Base-by-base conservation (phyloP, 2,329 filamentous ascomycete species). In the Nemania bipapillata region DNA sequence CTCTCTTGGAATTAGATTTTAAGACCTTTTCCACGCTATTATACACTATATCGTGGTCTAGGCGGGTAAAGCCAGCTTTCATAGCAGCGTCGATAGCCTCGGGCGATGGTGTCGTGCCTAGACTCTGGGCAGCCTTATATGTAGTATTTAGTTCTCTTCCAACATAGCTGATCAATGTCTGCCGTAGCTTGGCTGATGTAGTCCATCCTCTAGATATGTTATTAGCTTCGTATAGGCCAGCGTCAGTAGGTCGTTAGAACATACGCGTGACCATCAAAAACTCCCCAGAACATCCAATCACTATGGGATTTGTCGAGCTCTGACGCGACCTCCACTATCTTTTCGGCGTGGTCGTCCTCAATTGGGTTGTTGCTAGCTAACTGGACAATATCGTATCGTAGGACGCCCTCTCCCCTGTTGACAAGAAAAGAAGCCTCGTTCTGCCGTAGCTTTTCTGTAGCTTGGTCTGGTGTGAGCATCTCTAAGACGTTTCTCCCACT, bases 251-350 rank as follows among this genome's bases (percentile, higher is more conserved):
- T 45, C 32, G 28, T 32, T 62, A 12, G 28, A 69, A 86, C 87
- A 81, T 83, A 95, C 93, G 92, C 93, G 81, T 99, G 96, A 0
- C 96, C 96, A 78, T 99, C 96, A 80, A 98, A 99, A 20, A 99
- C 94, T 66, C 94, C 96, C 96, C 96, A 99, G 80, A 99, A 99
- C 94, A 98, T 98, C 96, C 96, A 99, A 81, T 99, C 96, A 70
- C 88, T 92, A 67, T 85, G 89, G 20, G 85, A 72, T 17, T 86
- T 79, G 37, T 78, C 74, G 24, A 77, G 75, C 81, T 75, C 86
- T 61, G 86, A 86, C 4, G 93, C 91, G 8, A 97, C 89, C 80
- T 98, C 93, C 54, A 99, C 93, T 76, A 98, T 97, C 86, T 97
- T 97, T 83, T 99, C 96, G 60, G 94, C 92, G 78, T 99, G 96